phyloP scores from a whole-genome alignment of 73 alveolate genomes.

The Blepharisma japonicum region DNA sequence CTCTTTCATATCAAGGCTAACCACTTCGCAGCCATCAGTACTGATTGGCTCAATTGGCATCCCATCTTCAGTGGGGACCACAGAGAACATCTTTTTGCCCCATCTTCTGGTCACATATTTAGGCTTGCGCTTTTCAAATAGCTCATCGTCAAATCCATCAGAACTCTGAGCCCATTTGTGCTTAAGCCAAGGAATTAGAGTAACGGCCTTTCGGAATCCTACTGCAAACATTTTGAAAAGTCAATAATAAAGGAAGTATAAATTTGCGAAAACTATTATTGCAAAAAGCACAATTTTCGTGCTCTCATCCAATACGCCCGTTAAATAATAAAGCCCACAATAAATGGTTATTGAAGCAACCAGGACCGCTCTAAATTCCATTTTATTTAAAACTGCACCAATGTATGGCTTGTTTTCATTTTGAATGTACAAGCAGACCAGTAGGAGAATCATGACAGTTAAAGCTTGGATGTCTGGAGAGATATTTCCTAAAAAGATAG shows the following conservation, averaged over 20 bases:
- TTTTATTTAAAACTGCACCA: not conserved
- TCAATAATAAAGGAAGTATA: slow-evolving; percentile 38
- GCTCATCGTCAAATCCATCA: too few relatives aligned
- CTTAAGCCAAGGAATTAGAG: too few relatives aligned
- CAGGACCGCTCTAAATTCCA: not conserved
- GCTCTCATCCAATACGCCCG: slow-evolving; percentile 18
- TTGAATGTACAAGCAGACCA: not conserved
- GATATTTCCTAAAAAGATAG: not conserved
- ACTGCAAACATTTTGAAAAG: not conserved
- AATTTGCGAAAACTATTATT: slow-evolving; percentile 34
- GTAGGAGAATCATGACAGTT: not conserved
- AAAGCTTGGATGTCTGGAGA: not conserved
- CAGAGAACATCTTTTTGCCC: too few relatives aligned
- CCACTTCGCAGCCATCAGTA: too few relatives aligned
- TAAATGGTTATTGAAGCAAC: slow-evolving; percentile 46
- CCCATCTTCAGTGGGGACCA: too few relatives aligned
- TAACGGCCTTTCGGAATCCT: too few relatives aligned
- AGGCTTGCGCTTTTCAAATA: too few relatives aligned
- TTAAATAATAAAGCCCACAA: slow-evolving; percentile 49
- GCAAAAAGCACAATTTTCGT: slow-evolving; percentile 41
- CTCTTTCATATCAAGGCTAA: too few relatives aligned
- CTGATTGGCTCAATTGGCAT: too few relatives aligned
- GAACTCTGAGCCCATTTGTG: too few relatives aligned
- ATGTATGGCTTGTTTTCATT: not conserved
- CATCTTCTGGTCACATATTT: too few relatives aligned